Percentiles rank a stretch among this genome's conserved stretches.
Conservation (phyloP, 345 rosid genomes). For the Corymbia maculata region DNA sequence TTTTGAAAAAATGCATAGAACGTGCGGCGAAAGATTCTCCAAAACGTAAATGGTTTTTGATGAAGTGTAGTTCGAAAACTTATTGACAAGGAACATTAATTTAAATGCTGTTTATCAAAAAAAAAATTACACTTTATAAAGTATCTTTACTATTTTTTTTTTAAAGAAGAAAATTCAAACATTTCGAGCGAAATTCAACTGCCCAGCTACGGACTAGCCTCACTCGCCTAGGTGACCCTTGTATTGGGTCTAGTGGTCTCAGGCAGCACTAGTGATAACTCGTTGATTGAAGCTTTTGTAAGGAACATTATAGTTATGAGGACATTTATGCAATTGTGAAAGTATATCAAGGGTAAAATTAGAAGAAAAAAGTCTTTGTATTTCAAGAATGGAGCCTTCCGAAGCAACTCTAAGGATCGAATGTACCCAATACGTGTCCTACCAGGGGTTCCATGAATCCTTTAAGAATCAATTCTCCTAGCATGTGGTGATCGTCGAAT, state of each 20-base stretch:
- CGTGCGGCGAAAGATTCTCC: fast-evolving
- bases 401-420: not conserved
- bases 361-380: not conserved
- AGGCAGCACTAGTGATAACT: not conserved
- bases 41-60: fast-evolving
- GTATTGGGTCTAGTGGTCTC: no score
- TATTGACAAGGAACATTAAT: no score
- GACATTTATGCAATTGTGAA: no score
- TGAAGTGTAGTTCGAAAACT: no score
- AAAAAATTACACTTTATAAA: no score
- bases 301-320: not conserved
- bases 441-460: not conserved
- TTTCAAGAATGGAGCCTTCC: no score
- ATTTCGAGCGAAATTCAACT: not conserved
- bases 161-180: no score
- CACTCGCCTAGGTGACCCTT: no score
- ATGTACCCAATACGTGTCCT: not conserved
- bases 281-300: not conserved
- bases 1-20: no score
- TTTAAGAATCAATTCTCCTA: not conserved
- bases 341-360: no score
- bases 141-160: no score
- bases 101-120: no score
- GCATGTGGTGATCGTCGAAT: not conserved
- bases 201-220: fast-evolving